These are phyloP conservation scores for Podospora appendiculata DNA, from an alignment of 495 filamentous ascomycete species.

Conservation along the genomic window DNA sequence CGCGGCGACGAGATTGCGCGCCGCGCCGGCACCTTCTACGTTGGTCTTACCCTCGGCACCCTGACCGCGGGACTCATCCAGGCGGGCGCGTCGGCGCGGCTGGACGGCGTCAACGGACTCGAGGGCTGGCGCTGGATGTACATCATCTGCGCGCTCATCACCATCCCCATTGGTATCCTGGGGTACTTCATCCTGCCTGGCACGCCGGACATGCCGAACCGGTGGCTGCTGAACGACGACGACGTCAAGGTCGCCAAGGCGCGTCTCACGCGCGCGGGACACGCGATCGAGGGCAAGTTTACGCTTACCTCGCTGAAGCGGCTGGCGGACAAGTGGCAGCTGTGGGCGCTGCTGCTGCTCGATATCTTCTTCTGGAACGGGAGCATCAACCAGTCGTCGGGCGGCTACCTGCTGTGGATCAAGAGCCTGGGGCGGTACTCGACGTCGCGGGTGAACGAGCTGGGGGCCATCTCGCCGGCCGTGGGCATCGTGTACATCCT, in stretches of 20 bases:
- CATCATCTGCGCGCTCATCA: slow-evolving; percentile 44
- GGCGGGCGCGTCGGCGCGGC: slow-evolving; percentile 31
- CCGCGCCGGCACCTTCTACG: slow-evolving; percentile 42
- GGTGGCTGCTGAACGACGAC: slow-evolving; percentile 27
- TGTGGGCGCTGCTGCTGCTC: slow-evolving; percentile 34
- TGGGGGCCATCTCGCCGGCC: slow-evolving; percentile 27
- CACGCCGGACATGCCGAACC: slow-evolving; percentile 38
- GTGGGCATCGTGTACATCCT: slow-evolving; percentile 40
- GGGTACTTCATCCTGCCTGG: slow-evolving; percentile 36
- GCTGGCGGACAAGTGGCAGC: slow-evolving; percentile 20
- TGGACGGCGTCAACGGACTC: slow-evolving; percentile 40
- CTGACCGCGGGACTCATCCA: slow-evolving; percentile 45
- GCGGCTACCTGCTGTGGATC: slow-evolving; percentile 32
- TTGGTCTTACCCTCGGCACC: slow-evolving; percentile 40
- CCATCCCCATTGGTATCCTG: slow-evolving; percentile 38
- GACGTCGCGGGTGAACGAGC: slow-evolving; percentile 17
- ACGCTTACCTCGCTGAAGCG: slow-evolving; percentile 19
- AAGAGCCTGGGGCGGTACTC: slow-evolving; percentile 27
- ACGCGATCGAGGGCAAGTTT: slow-evolving; percentile 19
- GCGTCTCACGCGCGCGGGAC: slow-evolving; percentile 29
- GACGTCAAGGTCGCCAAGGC: slow-evolving; percentile 29
- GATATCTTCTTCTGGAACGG: slow-evolving; percentile 46
- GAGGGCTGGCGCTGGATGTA: slow-evolving; percentile 48
- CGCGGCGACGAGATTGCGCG: slow-evolving; percentile 27
- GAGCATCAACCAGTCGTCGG: slow-evolving; percentile 25